phyloP scores from a whole-genome alignment of 108 stramenopile species.

The Cyclotella atomus region DNA sequence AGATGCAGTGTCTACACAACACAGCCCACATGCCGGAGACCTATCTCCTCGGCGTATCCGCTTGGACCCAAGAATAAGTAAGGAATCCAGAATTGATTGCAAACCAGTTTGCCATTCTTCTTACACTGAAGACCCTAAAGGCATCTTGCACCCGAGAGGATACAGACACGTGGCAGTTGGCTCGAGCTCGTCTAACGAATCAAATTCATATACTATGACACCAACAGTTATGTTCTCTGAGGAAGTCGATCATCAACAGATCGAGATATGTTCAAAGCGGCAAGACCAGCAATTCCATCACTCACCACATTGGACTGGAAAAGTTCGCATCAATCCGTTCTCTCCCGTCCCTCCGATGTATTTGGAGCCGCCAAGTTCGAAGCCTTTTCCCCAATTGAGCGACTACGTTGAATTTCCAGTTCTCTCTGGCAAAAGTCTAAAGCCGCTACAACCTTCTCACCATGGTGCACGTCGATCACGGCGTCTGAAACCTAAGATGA shows the following conservation, averaged over 20 bases:
- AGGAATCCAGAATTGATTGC: not conserved
- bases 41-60: constrained; percentile 6
- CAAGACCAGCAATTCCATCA: constrained; percentile 34
- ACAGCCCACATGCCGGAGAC: too few species aligned
- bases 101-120: not conserved
- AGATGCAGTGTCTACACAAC: not conserved
- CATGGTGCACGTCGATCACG: not conserved
- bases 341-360: constrained; percentile 44
- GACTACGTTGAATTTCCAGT: constrained; percentile 1
- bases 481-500: constrained; percentile 25
- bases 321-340: constrained; percentile 49
- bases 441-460: not conserved
- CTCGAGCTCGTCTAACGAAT: not conserved
- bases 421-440: not conserved
- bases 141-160: not conserved
- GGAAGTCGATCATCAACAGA: constrained; percentile 9
- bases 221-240: constrained; percentile 16
- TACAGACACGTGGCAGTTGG: not conserved
- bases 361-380: constrained; percentile 28
- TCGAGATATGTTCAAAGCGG: not conserved
- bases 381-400: constrained; percentile 1
- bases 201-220: constrained; percentile 9
- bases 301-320: constrained; percentile 48
- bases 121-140: not conserved
- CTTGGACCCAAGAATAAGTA: constrained; percentile 8